Evolutionary conservation across 2,329 filamentous ascomycete species (phyloP).

Genomic region (Botrytis porri): DNA sequence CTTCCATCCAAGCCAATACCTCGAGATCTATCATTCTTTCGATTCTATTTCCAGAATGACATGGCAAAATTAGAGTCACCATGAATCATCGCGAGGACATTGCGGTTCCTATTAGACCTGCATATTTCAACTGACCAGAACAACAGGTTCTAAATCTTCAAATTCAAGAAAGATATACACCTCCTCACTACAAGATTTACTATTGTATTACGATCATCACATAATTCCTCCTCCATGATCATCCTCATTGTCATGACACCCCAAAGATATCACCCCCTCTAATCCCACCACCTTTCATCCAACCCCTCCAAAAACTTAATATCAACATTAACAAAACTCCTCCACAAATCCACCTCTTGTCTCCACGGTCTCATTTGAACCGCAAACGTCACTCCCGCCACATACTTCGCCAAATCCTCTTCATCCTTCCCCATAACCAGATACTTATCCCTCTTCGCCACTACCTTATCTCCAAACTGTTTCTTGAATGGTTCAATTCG

Average conservation of each 20-base stretch:
- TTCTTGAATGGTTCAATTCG: slow-evolving; percentile 23
- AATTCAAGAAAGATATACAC: neutral
- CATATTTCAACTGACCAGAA: neutral
- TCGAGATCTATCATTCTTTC: neutral
- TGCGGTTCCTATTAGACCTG: neutral
- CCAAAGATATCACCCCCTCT: neutral
- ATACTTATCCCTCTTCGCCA: slow-evolving; percentile 44
- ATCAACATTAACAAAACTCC: slow-evolving; percentile 50
- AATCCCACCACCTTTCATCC: slow-evolving; percentile 33
- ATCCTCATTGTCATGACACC: neutral
- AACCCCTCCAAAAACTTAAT: slow-evolving; percentile 44
- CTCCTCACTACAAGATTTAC: neutral
- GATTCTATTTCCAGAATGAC: neutral
- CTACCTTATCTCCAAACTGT: slow-evolving; percentile 41
- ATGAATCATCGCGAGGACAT: neutral
- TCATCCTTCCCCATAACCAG: slow-evolving; percentile 47
- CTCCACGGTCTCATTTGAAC: slow-evolving; percentile 49
- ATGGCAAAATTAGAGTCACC: neutral
- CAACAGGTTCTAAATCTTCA: neutral
- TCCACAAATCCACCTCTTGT: slow-evolving; percentile 50
- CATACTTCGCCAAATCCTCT: slow-evolving; percentile 42
- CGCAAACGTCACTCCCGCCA: slow-evolving; percentile 44
- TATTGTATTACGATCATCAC: neutral
- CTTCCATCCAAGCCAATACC: neutral
- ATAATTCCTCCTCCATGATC: neutral